Evolutionary conservation across 371 early-diverging fungal species (phyloP).

Genomic region (Haplosporangium sp.): DNA sequence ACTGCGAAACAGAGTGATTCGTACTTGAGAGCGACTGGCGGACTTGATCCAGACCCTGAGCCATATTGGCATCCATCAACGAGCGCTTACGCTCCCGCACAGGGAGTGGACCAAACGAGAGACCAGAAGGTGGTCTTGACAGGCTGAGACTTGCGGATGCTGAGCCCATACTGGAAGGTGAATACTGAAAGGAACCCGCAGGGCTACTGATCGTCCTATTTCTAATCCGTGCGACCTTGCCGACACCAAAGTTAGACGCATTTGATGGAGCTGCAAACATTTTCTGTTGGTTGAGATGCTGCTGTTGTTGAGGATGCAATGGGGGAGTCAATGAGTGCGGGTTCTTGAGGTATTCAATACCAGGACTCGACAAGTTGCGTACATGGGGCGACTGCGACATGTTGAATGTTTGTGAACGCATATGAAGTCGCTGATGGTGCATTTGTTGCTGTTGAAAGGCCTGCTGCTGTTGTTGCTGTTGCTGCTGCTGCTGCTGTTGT

Average conservation of each 20-base stretch:
- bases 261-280: slow-evolving; percentile 16
- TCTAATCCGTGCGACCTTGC: slow-evolving; percentile 28
- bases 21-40: slow-evolving; percentile 27
- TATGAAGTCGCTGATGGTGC: slow-evolving; percentile 32
- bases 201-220: slow-evolving; percentile 52
- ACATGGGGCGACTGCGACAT: slow-evolving; percentile 36
- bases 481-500: slow-evolving; percentile 31
- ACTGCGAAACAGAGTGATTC: slow-evolving; percentile 13
- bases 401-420: slow-evolving; percentile 34
- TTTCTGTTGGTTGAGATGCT: slow-evolving; percentile 26
- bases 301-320: slow-evolving; percentile 40
- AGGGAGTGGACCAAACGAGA: slow-evolving; percentile 41
- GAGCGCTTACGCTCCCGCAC: slow-evolving; percentile 54
- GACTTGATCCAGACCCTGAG: slow-evolving; percentile 40
- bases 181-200: slow-evolving; percentile 47
- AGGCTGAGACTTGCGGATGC: slow-evolving; percentile 22
- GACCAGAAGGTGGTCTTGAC: slow-evolving; percentile 40
- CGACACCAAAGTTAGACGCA: slow-evolving; percentile 7
- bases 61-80: slow-evolving; percentile 44
- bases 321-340: slow-evolving; percentile 44
- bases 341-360: slow-evolving; percentile 29
- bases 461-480: slow-evolving; percentile 37
- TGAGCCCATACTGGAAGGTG: slow-evolving; percentile 35
- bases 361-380: slow-evolving; percentile 41
- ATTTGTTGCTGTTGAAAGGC: slow-evolving; percentile 30